These are phyloP conservation scores for Saccharomycopsis fodiens DNA, from an alignment of 805 yeast species.

Conservation along the genomic window DNA sequence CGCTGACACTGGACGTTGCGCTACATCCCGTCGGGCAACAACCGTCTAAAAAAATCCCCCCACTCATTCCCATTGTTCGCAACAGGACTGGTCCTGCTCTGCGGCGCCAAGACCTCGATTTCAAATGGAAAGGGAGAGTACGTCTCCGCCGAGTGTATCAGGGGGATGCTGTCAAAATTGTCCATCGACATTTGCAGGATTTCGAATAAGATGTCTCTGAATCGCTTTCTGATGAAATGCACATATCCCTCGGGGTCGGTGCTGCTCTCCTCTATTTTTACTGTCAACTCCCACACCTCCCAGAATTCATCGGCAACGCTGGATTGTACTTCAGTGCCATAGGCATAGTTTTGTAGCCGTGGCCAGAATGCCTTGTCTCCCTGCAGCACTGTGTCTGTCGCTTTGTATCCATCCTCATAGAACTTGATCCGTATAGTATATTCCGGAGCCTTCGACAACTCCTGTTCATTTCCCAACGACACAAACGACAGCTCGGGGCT, in stretches of 20 bases:
- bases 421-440: not conserved
- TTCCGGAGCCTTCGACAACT: not conserved
- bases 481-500: slow-evolving; percentile 5
- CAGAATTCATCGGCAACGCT: slow-evolving; percentile 1
- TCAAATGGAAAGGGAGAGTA: slow-evolving; percentile 5
- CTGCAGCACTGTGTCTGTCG: not conserved
- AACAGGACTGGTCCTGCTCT: not conserved
- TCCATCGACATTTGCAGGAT: slow-evolving; percentile 1
- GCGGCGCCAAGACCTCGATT: not conserved
- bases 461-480: not conserved
- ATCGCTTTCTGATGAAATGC: not conserved
- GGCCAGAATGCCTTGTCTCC: not conserved
- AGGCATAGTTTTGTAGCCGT: not conserved
- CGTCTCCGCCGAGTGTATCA: not conserved
- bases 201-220: not conserved
- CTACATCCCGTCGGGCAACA: not conserved
- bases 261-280: not conserved
- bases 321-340: not conserved
- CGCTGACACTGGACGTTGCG: too few relatives aligned
- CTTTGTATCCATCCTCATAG: not conserved
- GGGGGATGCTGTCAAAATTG: not conserved
- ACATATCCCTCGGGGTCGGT: not conserved
- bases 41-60: not conserved
- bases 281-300: slow-evolving; percentile 3
- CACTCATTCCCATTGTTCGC: not conserved